phyloP scores from a whole-genome alignment of 2,329 filamentous ascomycete species.

The Phyllosticta paracitricarpa region DNA sequence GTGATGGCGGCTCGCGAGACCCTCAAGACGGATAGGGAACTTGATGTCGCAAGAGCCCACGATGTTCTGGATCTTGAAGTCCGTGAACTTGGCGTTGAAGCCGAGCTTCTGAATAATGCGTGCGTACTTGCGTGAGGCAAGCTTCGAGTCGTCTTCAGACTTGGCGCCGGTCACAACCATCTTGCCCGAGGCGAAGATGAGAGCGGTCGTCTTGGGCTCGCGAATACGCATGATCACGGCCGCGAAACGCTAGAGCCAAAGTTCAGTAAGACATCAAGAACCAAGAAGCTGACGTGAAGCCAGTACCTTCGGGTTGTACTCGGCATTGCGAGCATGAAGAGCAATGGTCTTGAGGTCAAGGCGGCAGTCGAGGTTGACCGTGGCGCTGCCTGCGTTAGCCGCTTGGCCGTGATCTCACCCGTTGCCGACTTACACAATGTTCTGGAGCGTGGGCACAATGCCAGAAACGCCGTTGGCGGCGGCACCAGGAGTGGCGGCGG shows the following conservation, averaged over 20 bases:
- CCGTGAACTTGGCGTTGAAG: slow-evolving; percentile 98
- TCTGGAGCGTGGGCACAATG: slow-evolving; percentile 80
- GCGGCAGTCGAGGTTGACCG: slow-evolving; percentile 93
- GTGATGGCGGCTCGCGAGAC: slow-evolving; percentile 92
- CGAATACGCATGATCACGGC: slow-evolving; percentile 99
- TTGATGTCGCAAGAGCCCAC: slow-evolving; percentile 99
- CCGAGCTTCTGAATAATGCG: slow-evolving; percentile 99
- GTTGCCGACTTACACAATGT: slow-evolving; percentile 52
- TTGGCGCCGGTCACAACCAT: slow-evolving; percentile 99
- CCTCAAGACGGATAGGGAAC: slow-evolving; percentile 95
- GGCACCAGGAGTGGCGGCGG: slow-evolving; percentile 81
- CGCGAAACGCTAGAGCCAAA: slow-evolving; percentile 69
- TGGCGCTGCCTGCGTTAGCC: slow-evolving; percentile 55
- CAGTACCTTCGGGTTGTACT: slow-evolving; percentile 95
- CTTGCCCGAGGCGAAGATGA: slow-evolving; percentile 98
- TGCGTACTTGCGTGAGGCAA: slow-evolving; percentile 93
- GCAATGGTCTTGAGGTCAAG: slow-evolving; percentile 97
- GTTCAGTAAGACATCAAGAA: slow-evolving; percentile 28
- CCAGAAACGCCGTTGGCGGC: slow-evolving; percentile 67
- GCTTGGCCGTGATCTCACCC: slow-evolving; percentile 11
- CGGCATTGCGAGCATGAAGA: slow-evolving; percentile 92
- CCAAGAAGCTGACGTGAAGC: slow-evolving; percentile 22
- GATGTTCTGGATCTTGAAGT: slow-evolving; percentile 99
- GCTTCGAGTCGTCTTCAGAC: slow-evolving; percentile 94
- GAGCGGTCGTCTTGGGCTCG: slow-evolving; percentile 93